A percentile compares a stretch with the other conserved stretches of the same genome.
Evolutionary conservation across 352 stramenopile genomes (phyloP).

Genomic region (Globisporangium carolinianum): DNA sequence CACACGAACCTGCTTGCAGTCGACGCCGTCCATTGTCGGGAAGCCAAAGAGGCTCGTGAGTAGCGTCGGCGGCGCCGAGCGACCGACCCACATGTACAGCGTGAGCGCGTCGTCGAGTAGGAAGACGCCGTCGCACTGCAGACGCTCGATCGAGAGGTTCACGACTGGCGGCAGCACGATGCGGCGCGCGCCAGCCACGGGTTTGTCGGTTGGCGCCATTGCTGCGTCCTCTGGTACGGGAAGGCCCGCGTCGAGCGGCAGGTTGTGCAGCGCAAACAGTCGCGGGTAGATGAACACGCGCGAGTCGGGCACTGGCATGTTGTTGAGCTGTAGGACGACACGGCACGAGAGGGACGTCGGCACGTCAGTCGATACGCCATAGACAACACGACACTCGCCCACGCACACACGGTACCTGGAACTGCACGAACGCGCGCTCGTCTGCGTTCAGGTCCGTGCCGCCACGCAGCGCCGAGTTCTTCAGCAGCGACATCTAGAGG

Average conservation of each 20-base stretch:
- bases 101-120: slow-evolving; percentile 95
- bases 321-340: slow-evolving; percentile 63
- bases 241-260: slow-evolving; percentile 84
- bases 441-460: slow-evolving; percentile 95
- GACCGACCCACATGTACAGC: slow-evolving; percentile 96
- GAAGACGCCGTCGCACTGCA: slow-evolving; percentile 94
- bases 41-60: slow-evolving; percentile 93
- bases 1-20: slow-evolving; percentile 72
- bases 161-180: slow-evolving; percentile 89
- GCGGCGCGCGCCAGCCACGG: slow-evolving; percentile 48
- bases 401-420: slow-evolving; percentile 35
- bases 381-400: no score
- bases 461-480: slow-evolving; percentile 95
- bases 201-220: slow-evolving; percentile 24
- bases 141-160: slow-evolving; percentile 92
- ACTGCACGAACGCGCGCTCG: slow-evolving; percentile 91
- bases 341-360: slow-evolving; percentile 7
- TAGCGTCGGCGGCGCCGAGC: slow-evolving; percentile 77
- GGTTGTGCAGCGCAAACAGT: slow-evolving; percentile 94
- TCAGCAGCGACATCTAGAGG: slow-evolving; percentile 93
- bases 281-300: slow-evolving; percentile 96
- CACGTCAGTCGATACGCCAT: background rate
- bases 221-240: slow-evolving; percentile 43
- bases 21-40: slow-evolving; percentile 90
- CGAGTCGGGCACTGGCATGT: slow-evolving; percentile 90